Evolutionary conservation across 1,139 yeast genomes (phyloP).

Genomic region (Candida albicans): DNA sequence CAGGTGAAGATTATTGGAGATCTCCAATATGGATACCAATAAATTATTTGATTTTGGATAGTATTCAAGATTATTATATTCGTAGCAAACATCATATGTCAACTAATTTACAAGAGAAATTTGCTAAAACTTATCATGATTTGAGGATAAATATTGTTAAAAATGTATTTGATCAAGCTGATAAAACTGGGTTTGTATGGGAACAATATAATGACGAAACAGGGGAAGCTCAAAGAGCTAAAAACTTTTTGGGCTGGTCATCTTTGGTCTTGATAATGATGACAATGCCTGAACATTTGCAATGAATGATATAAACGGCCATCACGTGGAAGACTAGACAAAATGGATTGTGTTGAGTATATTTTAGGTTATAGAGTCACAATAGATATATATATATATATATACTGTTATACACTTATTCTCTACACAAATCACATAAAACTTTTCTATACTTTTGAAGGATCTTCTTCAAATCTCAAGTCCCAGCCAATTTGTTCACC

Average conservation of each 20-base stretch:
- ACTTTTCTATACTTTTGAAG: conserved; percentile 27
- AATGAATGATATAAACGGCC: conserved; percentile 10
- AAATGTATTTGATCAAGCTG: conserved; percentile 70
- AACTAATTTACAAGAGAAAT: conserved; percentile 35
- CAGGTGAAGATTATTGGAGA: conserved; percentile 93
- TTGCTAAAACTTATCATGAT: conserved; percentile 44
- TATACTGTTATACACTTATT: background rate
- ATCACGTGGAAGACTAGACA: too few species aligned
- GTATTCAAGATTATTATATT: conserved; percentile 55
- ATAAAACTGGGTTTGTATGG: conserved; percentile 79
- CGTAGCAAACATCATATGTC: conserved; percentile 23
- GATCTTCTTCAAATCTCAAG: conserved; percentile 73
- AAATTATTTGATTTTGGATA: conserved; percentile 77
- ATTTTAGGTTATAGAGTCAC: too few species aligned
- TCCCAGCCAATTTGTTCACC: conserved; percentile 97
- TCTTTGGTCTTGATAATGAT: conserved; percentile 77
- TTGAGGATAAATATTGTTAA: conserved; percentile 67
- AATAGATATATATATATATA: conserved; percentile 3
- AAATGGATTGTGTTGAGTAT: too few species aligned
- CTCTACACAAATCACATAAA: background rate
- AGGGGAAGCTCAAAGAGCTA: conserved; percentile 80
- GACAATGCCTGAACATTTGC: conserved; percentile 63
- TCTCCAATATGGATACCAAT: conserved; percentile 94
- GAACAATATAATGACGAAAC: conserved; percentile 83
- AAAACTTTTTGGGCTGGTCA: conserved; percentile 95